Conservation (phyloP, 2,329 filamentous ascomycete genomes). For the Nothophoma quercina region DNA sequence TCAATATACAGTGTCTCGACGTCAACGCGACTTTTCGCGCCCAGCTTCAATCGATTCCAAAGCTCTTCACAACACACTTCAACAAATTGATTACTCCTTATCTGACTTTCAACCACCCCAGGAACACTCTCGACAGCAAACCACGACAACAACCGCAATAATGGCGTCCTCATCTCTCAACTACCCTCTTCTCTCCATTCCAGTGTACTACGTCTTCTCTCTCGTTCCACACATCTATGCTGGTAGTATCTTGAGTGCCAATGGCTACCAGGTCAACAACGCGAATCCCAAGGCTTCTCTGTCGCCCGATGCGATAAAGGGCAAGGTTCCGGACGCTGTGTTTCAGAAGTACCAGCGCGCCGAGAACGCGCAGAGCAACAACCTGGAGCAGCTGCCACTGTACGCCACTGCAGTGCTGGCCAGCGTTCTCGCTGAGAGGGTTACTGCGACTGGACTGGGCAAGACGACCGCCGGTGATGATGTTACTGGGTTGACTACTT, state of each 20-base stretch:
- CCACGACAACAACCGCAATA: not conserved
- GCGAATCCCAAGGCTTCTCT: conserved; percentile 36
- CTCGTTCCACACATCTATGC: conserved; percentile 33
- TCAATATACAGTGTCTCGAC: not conserved
- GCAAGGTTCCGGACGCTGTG: conserved; percentile 36
- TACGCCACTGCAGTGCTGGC: conserved; percentile 35
- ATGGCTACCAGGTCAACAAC: conserved; percentile 36
- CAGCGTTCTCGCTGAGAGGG: conserved; percentile 34
- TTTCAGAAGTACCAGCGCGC: conserved; percentile 39
- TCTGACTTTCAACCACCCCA: not conserved
- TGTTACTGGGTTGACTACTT: conserved; percentile 31
- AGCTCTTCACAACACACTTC: not conserved
- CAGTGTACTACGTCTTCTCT: conserved; percentile 38
- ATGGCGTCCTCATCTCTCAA: conserved; percentile 33
- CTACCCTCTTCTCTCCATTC: conserved; percentile 38
- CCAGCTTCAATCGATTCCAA: not conserved
- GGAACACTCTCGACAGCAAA: not conserved
- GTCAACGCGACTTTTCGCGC: not conserved
- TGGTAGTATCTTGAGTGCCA: conserved; percentile 15
- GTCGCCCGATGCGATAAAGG: conserved; percentile 28
- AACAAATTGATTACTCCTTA: not conserved
- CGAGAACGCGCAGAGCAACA: conserved; percentile 37
- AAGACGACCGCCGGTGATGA: conserved; percentile 18
- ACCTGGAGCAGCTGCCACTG: conserved; percentile 34
- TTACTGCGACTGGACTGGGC: conserved; percentile 24